These are phyloP conservation scores for Arthromyces matolae DNA, from an alignment of 768 basidiomycete species.

Conservation along the genomic window DNA sequence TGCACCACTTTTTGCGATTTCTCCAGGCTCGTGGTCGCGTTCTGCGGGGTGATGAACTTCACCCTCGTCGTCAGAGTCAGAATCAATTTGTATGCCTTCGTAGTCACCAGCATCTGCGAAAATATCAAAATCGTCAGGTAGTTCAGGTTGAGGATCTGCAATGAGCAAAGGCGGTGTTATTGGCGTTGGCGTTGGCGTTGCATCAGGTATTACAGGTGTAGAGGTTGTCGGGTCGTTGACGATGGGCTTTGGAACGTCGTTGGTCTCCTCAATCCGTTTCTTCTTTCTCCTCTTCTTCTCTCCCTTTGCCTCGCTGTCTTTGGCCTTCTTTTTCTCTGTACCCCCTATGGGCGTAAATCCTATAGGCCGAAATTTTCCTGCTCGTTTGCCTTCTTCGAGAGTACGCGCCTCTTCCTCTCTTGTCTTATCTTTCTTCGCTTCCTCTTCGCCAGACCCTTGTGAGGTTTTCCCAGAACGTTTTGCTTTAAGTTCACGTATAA, in stretches of 20 bases:
- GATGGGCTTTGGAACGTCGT: no score
- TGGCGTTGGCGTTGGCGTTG: slow-evolving; percentile 1
- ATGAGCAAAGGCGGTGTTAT: slow-evolving; percentile 1
- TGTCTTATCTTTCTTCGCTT: slow-evolving; percentile 20
- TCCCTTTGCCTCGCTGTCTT: slow-evolving; percentile 33
- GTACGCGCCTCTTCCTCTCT: slow-evolving; percentile 29
- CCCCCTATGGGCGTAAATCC: slow-evolving; percentile 65
- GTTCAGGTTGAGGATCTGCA: slow-evolving; percentile 31
- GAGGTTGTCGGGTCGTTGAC: no score
- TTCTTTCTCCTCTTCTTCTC: slow-evolving; percentile 44
- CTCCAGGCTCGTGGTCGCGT: background rate
- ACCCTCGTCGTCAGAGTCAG: slow-evolving; percentile 51
- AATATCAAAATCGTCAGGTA: slow-evolving; percentile 74
- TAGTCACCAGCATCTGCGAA: slow-evolving; percentile 87
- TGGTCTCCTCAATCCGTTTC: slow-evolving; percentile 46
- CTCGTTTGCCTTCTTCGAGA: slow-evolving; percentile 43
- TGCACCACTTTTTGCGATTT: background rate
- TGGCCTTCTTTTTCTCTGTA: slow-evolving; percentile 50
- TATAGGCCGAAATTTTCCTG: slow-evolving; percentile 53
- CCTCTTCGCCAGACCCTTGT: slow-evolving; percentile 10
- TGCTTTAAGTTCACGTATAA: slow-evolving; percentile 69
- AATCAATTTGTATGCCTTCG: slow-evolving; percentile 58
- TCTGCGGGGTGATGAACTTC: slow-evolving; percentile 21
- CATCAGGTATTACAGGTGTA: background rate
- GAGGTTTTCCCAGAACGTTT: slow-evolving; percentile 36